These are phyloP conservation scores for Acanthamoeba sp. DNA, from an alignment of 208 protist species.

Conservation along the genomic window DNA sequence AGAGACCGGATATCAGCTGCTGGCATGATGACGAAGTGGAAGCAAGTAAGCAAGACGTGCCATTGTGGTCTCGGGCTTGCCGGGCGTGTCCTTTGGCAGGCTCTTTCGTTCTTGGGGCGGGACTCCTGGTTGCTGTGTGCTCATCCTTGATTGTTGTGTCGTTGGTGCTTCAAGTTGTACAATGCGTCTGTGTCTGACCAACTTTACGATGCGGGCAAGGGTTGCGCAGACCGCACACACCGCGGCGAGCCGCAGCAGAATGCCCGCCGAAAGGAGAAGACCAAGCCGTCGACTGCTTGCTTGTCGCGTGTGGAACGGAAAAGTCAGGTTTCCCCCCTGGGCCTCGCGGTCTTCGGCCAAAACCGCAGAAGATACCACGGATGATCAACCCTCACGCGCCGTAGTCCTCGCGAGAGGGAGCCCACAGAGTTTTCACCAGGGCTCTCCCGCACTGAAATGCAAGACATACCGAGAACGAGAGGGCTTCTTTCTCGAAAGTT, in stretches of 20 bases:
- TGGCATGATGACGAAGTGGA: not conserved
- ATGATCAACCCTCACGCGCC: too few relatives aligned
- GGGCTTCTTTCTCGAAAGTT: too few relatives aligned
- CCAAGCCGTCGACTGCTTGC: too few relatives aligned
- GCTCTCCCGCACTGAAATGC: too few relatives aligned
- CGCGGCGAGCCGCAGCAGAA: not conserved
- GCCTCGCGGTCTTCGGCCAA: too few relatives aligned
- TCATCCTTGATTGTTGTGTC: not conserved
- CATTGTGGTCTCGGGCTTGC: not conserved
- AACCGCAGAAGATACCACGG: too few relatives aligned
- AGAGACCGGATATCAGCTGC: not conserved
- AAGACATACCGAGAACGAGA: too few relatives aligned
- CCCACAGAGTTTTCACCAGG: too few relatives aligned
- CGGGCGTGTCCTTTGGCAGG: not conserved
- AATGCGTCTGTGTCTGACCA: not conserved
- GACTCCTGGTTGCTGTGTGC: not conserved
- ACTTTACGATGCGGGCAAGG: not conserved
- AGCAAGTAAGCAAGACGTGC: not conserved
- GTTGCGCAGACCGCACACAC: too few relatives aligned
- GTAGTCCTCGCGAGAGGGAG: too few relatives aligned
- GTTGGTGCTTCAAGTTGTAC: not conserved
- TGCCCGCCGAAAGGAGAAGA: not conserved
- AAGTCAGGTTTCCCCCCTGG: not conserved
- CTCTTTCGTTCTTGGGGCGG: slow-evolving; percentile 19
- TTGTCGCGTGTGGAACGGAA: not conserved